Base-by-base conservation (phyloP, 257 asterid species). In the Nyctanthes arbortristis region DNA sequence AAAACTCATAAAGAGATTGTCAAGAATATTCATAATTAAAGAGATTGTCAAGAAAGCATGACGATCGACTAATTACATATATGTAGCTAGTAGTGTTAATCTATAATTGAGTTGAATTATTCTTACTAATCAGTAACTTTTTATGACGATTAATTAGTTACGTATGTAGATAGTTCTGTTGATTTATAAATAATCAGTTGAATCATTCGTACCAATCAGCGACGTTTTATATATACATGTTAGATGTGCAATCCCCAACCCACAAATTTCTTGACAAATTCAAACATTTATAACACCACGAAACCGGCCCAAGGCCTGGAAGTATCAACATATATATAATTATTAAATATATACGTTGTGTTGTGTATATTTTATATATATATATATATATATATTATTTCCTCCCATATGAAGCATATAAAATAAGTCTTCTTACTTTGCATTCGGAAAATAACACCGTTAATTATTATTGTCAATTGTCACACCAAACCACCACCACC, bases 261-360 rank as follows among this genome's bases (percentile, higher is more conserved):
- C 65, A 40, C 22, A 14, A 65, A 69, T 39, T 60, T 60, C 74
- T 84, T 78, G 92, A 84, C 88, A 74, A 61, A 49, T 88, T 88
- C 95, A 85, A 88, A 84, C 89, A 76, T 80, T 61, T 68, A 78
- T 40, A 60, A 74, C 80, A 77, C 70, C 75, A 71, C 89, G 77
- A 79, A 83, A 82, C 83, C 88, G 88, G 81, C 85, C 80, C 34
- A 72, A 12, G 20, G 68, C 65, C 28, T 30, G 55, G 39, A 68
- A 70, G 34, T 60, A 25, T 31, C 66, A 47, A 72, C 63, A 30
- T 70, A 75, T 79, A 64, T 34, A 59, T 57, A 67, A 73, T 56
- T 31, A 66, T 69, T 35, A 35, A 55, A 25, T 52, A 6, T 64
- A 18, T 74, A 39, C 68, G 29, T 30, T 43, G 45, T 64, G 43